Conservation (phyloP, 2,329 filamentous ascomycete species). For the Colletotrichum sp. region DNA sequence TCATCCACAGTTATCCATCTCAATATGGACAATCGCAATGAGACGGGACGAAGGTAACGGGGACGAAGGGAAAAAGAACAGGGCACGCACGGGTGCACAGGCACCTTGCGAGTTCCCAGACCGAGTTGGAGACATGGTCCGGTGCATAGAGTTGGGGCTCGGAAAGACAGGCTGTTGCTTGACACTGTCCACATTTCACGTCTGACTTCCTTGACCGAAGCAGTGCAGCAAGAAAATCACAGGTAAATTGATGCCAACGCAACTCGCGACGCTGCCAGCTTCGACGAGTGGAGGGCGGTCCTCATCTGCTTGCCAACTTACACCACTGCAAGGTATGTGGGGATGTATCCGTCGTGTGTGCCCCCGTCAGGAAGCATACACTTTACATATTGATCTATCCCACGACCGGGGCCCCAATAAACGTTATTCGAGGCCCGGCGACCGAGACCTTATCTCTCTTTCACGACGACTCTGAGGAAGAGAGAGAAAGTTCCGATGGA, state of each 20-base stretch:
- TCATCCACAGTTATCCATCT: conserved; percentile 8
- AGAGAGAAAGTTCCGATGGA: neutral
- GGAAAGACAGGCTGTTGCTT: neutral
- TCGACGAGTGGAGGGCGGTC: neutral
- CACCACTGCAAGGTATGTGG: neutral
- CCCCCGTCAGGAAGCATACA: neutral
- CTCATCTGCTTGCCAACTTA: neutral
- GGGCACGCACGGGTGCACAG: conserved; percentile 7
- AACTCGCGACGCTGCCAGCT: neutral
- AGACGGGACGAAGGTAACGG: conserved; percentile 12
- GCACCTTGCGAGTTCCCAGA: neutral
- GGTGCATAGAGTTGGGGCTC: neutral
- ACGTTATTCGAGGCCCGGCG: neutral
- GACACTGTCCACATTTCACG: neutral
- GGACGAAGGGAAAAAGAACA: neutral
- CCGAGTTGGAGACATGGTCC: neutral
- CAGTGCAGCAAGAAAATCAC: neutral
- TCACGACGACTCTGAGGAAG: neutral
- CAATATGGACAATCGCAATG: neutral
- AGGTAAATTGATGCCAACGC: neutral
- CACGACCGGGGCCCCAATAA: neutral
- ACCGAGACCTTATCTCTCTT: neutral
- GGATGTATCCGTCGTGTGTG: neutral
- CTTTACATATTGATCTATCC: neutral
- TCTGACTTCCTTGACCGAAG: neutral